phyloP scores from a whole-genome alignment of 805 yeast genomes.

The Suhomyces pyralidae region DNA sequence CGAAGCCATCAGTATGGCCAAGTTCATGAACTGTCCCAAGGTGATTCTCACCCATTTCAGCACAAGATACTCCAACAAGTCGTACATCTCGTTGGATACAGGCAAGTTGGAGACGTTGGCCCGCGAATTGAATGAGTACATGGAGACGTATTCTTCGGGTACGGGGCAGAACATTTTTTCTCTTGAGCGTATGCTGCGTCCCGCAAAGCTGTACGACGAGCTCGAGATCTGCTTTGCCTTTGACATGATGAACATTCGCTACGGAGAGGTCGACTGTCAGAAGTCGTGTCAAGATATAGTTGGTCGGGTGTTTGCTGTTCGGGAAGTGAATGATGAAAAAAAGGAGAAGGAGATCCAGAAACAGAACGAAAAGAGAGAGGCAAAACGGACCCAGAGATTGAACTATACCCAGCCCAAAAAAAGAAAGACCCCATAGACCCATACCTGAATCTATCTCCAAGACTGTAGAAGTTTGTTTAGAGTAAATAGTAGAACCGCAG shows the following conservation, averaged over 20 bases:
- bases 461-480: no score
- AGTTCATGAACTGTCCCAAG: constrained; percentile 67
- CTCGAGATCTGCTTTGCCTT: constrained; percentile 39
- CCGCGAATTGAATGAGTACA: constrained; percentile 25
- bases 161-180: constrained; percentile 26
- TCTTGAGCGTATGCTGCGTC: constrained; percentile 6
- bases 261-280: constrained; percentile 26
- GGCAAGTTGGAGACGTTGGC: constrained; percentile 21
- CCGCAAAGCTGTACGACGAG: constrained; percentile 22
- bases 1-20: constrained; percentile 75
- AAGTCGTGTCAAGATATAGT: constrained; percentile 22
- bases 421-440: constrained; percentile 14
- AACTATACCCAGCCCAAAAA: constrained; percentile 15
- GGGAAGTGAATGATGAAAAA: constrained; percentile 13
- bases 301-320: constrained; percentile 25
- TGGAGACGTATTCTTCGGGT: constrained; percentile 18
- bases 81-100: constrained; percentile 24
- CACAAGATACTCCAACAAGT: constrained; percentile 62
- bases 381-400: constrained; percentile 32
- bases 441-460: no score
- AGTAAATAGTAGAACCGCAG: neutral
- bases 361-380: constrained; percentile 32
- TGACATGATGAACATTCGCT: constrained; percentile 36
- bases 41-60: constrained; percentile 87
- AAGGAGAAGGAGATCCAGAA: constrained; percentile 23